A percentile compares a stretch with the other conserved stretches of the same genome.
Evolutionary conservation across 768 basidiomycete species (phyloP).

Genomic region (Phylloporus arenicola): DNA sequence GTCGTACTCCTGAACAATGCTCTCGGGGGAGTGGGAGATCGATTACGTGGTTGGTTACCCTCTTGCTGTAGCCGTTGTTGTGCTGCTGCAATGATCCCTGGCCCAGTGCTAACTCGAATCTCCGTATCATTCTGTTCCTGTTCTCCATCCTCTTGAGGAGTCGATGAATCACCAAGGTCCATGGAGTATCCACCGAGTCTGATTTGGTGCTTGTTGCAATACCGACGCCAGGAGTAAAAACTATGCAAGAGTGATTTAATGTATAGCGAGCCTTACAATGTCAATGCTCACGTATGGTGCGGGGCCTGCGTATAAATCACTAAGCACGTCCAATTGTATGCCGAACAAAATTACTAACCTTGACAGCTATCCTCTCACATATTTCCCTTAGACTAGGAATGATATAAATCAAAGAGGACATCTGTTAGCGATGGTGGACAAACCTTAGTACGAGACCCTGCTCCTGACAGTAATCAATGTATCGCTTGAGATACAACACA

Average conservation of each 20-base stretch:
- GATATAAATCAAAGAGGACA: constrained; percentile 24
- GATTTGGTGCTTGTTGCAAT: constrained; percentile 91
- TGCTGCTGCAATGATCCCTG: constrained; percentile 43
- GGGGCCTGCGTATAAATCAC: constrained; percentile 50
- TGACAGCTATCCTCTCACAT: constrained; percentile 80
- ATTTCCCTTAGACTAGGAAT: constrained; percentile 59
- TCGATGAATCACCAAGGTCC: constrained; percentile 51
- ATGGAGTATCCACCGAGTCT: constrained; percentile 81
- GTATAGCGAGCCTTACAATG: background rate
- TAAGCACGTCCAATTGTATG: constrained; percentile 2
- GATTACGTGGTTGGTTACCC: constrained; percentile 39
- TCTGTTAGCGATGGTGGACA: constrained; percentile 4
- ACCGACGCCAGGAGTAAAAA: constrained; percentile 87
- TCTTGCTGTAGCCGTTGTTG: constrained; percentile 38
- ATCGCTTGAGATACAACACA: constrained; percentile 76
- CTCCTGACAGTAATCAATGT: constrained; percentile 88
- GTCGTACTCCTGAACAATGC: constrained; percentile 81
- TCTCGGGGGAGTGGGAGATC: constrained; percentile 77
- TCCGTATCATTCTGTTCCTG: constrained; percentile 39
- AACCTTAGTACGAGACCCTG: constrained; percentile 79
- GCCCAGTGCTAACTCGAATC: constrained; percentile 32
- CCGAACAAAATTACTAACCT: constrained; percentile 38
- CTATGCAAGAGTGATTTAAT: constrained; percentile 32
- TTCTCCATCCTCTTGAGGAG: constrained; percentile 40
- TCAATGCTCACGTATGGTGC: constrained; percentile 68